Conservation (phyloP, 352 stramenopile genomes). For the Globisporangium perplexum region DNA sequence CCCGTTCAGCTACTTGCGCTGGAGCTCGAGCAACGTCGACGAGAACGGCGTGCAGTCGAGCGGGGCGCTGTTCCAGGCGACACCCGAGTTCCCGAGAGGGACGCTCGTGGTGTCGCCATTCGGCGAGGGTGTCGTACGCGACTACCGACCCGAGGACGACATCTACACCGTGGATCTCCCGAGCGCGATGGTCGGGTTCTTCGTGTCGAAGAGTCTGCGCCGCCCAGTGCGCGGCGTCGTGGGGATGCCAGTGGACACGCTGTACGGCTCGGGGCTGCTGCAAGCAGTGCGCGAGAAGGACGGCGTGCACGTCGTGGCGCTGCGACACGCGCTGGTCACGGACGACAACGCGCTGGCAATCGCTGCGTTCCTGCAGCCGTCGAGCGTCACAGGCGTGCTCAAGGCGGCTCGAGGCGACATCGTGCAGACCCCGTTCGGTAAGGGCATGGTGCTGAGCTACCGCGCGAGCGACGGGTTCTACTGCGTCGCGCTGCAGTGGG, state of each 20-base stretch:
- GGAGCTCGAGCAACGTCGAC: constrained; percentile 20
- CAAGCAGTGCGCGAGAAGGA: constrained; percentile 51
- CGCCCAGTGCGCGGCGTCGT: constrained; percentile 46
- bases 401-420: constrained; percentile 71
- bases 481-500: constrained; percentile 63
- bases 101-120: constrained; percentile 59
- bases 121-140: constrained; percentile 50
- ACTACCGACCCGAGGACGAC: constrained; percentile 35
- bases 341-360: constrained; percentile 25
- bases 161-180: constrained; percentile 56
- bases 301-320: constrained; percentile 62
- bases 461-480: constrained; percentile 57
- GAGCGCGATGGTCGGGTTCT: constrained; percentile 38
- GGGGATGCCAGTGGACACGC: constrained; percentile 57
- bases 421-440: constrained; percentile 73
- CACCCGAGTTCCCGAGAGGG: constrained; percentile 29
- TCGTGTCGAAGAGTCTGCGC: constrained; percentile 24
- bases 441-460: constrained; percentile 65
- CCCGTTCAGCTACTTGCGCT: constrained; percentile 63
- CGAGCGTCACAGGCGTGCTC: constrained; percentile 43
- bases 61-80: constrained; percentile 11
- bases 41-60: constrained; percentile 7
- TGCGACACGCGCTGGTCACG: constrained; percentile 45
- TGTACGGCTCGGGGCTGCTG: constrained; percentile 63
- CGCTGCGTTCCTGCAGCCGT: constrained; percentile 56